Evolutionary conservation across 2,329 filamentous ascomycete species (phyloP).

Genomic region (Diaporthe capsici): DNA sequence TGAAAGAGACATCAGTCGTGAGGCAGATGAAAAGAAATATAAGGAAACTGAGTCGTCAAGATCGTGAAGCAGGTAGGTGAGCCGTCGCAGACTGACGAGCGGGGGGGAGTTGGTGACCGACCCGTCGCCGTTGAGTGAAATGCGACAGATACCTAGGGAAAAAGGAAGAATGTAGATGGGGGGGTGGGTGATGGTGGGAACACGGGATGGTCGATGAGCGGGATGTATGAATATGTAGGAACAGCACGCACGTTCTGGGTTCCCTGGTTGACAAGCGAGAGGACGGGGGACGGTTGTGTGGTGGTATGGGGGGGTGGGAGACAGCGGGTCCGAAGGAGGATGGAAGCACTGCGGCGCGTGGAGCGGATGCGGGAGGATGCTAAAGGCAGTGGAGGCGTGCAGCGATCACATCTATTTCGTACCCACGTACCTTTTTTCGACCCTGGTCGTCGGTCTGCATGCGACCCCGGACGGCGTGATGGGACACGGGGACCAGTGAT

Average conservation of each 20-base stretch:
- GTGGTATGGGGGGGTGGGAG: constrained; percentile 26
- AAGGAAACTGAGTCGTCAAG: constrained; percentile 25
- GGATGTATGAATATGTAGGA: constrained; percentile 41
- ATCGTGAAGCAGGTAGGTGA: constrained; percentile 10
- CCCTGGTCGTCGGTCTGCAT: constrained; percentile 23
- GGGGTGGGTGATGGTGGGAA: constrained; percentile 34
- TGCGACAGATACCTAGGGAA: constrained; percentile 2
- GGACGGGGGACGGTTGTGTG: constrained; percentile 26
- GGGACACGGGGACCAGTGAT: constrained; percentile 32
- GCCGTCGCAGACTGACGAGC: constrained; percentile 3
- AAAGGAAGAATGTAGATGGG: constrained; percentile 26
- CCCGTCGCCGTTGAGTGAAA: constrained; percentile 12
- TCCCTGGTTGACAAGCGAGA: constrained; percentile 38
- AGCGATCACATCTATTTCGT: constrained; percentile 35
- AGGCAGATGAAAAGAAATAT: constrained; percentile 9
- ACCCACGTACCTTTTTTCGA: constrained; percentile 24
- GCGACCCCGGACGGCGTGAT: constrained; percentile 27
- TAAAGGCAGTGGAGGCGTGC: constrained; percentile 37
- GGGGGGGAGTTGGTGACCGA: constrained; percentile 6
- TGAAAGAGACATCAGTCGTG: constrained; percentile 17
- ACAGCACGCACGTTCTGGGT: constrained; percentile 38
- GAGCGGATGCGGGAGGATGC: constrained; percentile 37
- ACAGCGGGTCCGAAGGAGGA: constrained; percentile 36
- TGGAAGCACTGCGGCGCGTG: constrained; percentile 34
- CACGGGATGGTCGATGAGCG: constrained; percentile 35